Percentiles rank a stretch among this genome's conserved stretches.
These are phyloP conservation scores for Saturnispora besseyi DNA, from an alignment of 805 yeast species.

Conservation along the genomic window DNA sequence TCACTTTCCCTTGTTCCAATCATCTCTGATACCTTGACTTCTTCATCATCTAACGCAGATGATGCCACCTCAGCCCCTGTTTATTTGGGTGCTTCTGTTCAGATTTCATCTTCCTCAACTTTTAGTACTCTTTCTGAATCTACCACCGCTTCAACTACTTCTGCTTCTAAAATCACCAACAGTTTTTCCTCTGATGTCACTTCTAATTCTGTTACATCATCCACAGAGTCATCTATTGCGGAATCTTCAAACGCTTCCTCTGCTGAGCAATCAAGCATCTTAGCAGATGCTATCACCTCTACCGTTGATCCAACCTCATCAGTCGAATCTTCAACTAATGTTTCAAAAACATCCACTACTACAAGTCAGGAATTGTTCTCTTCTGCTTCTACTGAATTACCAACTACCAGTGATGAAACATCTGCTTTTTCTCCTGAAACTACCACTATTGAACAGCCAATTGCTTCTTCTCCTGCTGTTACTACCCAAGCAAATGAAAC, in stretches of 20 bases:
- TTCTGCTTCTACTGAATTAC: no score
- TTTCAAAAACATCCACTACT: not conserved
- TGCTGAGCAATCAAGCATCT: not conserved
- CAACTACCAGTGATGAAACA: not conserved
- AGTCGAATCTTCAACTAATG: not conserved
- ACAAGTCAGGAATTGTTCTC: no score
- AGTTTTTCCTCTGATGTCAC: not conserved
- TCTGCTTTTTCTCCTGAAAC: not conserved
- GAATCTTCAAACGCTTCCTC: not conserved
- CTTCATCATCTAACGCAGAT: slow-evolving; percentile 8
- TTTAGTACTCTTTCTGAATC: not conserved
- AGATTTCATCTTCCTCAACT: not conserved
- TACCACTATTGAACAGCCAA: not conserved
- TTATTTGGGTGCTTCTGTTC: not conserved
- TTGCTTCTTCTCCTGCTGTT: not conserved
- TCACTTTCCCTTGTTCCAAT: not conserved
- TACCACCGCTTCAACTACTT: not conserved
- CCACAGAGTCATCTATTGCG: not conserved
- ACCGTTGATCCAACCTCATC: not conserved
- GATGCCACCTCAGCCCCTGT: not conserved
- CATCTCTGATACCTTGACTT: not conserved
- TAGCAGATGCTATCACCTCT: not conserved
- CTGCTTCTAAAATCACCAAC: not conserved
- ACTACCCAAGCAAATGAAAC: not conserved
- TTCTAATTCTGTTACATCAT: not conserved